Conservation (phyloP, 306 rosid species). For the Malus sieversii region DNA sequence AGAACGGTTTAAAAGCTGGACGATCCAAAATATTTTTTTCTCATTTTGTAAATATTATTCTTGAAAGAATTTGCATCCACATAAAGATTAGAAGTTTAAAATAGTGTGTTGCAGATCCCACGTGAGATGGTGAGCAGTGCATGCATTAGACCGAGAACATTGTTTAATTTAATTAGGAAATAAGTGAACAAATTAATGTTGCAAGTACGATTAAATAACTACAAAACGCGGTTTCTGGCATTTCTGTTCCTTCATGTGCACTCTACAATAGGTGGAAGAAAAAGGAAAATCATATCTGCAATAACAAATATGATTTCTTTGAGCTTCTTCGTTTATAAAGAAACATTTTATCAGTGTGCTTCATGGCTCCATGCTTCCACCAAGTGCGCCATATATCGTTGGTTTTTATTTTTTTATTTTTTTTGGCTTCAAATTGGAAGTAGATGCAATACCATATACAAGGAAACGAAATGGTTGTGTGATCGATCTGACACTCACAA, state of each 20-base stretch:
- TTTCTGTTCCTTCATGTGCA: constrained; percentile 1
- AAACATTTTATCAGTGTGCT: background rate
- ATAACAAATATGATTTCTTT: constrained; percentile 12
- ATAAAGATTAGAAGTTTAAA: background rate
- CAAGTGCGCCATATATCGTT: background rate
- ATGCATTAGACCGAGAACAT: constrained; percentile 9
- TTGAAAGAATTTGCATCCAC: background rate
- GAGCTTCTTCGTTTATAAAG: background rate
- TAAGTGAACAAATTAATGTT: background rate
- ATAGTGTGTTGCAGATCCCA: constrained; percentile 3
- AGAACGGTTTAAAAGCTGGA: background rate
- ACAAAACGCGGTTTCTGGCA: constrained; percentile 46
- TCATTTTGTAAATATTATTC: background rate
- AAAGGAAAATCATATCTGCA: background rate
- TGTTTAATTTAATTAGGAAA: constrained; percentile 3
- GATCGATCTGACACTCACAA: no score
- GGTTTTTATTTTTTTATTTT: background rate
- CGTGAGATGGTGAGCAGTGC: constrained; percentile 24
- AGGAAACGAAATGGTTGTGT: no score
- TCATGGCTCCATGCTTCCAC: background rate
- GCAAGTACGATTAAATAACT: constrained; percentile 2
- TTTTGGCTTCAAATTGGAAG: no score
- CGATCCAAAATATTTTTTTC: background rate
- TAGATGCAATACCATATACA: no score
- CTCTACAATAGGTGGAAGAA: background rate